A percentile compares a stretch with the other conserved stretches of the same genome.
Evolutionary conservation across 495 filamentous ascomycete species (phyloP).

Genomic region (Penicillium parvum): DNA sequence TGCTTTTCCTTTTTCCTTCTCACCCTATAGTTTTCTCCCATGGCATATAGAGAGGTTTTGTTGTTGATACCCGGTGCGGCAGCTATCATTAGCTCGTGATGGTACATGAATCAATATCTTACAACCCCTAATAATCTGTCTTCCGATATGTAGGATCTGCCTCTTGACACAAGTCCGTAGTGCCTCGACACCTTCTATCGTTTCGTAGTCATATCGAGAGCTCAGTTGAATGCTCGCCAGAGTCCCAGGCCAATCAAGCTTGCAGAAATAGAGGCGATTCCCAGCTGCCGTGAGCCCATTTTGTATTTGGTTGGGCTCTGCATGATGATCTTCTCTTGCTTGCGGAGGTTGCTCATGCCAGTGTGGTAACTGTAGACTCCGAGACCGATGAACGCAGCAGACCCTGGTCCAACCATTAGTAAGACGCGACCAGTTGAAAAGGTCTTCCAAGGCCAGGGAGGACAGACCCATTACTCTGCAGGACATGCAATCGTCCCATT

Average conservation of each 20-base stretch:
- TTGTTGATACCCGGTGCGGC: constrained; percentile 40
- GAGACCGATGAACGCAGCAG: constrained; percentile 81
- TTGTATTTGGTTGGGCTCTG: constrained; percentile 69
- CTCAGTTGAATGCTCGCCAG: constrained; percentile 53
- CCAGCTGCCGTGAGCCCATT: constrained; percentile 65
- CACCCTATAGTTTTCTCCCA: constrained; percentile 10
- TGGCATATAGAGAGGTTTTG: constrained; percentile 41
- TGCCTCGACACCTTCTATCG: too few species aligned
- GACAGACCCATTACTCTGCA: constrained; percentile 63
- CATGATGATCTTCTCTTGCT: constrained; percentile 64
- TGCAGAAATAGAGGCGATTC: constrained; percentile 67
- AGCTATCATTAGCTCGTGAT: constrained; percentile 27
- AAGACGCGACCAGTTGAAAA: background rate
- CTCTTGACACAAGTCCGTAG: too few species aligned
- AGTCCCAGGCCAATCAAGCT: constrained; percentile 66
- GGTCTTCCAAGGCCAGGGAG: background rate
- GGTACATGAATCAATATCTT: constrained; percentile 27
- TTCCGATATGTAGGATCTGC: too few species aligned
- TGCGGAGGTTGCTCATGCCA: constrained; percentile 68
- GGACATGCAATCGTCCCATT: constrained; percentile 62
- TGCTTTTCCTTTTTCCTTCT: constrained; percentile 9
- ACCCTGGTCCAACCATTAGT: constrained; percentile 49
- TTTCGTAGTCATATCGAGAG: constrained; percentile 1
- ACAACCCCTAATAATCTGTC: constrained; percentile 6
- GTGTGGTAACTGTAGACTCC: constrained; percentile 83